Evolutionary conservation across 140 eudicot species (phyloP).

Genomic region (Senecio squalidus): DNA sequence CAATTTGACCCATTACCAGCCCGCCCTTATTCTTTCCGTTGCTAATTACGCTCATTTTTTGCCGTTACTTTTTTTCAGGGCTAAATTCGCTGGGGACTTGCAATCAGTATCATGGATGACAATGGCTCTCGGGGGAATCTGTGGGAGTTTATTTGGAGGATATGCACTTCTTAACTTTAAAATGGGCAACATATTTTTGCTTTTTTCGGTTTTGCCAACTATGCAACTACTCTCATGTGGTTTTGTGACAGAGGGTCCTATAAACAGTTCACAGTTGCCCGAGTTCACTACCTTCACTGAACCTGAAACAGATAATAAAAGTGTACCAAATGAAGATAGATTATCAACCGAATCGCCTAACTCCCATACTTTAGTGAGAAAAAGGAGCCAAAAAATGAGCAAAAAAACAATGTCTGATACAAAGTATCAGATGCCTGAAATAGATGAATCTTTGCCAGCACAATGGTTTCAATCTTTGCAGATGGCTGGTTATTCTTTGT

Average conservation of each 20-base stretch:
- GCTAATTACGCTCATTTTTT: neutral
- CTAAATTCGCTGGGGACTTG: slow-evolving; percentile 89
- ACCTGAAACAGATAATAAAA: slow-evolving; percentile 24
- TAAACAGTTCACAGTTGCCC: slow-evolving; percentile 27
- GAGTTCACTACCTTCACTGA: slow-evolving; percentile 36
- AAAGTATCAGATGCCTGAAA: slow-evolving; percentile 33
- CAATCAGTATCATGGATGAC: slow-evolving; percentile 95
- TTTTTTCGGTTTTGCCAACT: slow-evolving; percentile 61
- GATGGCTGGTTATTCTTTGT: slow-evolving; percentile 56
- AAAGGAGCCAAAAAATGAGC: slow-evolving; percentile 53
- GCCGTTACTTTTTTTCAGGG: slow-evolving; percentile 40
- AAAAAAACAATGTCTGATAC: slow-evolving; percentile 24
- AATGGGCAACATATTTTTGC: slow-evolving; percentile 58
- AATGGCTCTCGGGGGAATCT: slow-evolving; percentile 94
- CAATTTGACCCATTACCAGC: too few relatives aligned
- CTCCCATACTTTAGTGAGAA: slow-evolving; percentile 45
- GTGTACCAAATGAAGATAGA: slow-evolving; percentile 30
- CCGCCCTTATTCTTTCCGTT: neutral
- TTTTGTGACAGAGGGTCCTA: slow-evolving; percentile 57
- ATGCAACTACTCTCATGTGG: slow-evolving; percentile 78
- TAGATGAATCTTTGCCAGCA: slow-evolving; percentile 35
- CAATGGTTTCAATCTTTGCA: slow-evolving; percentile 70
- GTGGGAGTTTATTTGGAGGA: slow-evolving; percentile 90
- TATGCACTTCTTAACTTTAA: slow-evolving; percentile 53
- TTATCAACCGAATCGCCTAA: slow-evolving; percentile 39